Evolutionary conservation across 148 eudicot genomes (phyloP).

Genomic region (Vaccinium vitisidaea): DNA sequence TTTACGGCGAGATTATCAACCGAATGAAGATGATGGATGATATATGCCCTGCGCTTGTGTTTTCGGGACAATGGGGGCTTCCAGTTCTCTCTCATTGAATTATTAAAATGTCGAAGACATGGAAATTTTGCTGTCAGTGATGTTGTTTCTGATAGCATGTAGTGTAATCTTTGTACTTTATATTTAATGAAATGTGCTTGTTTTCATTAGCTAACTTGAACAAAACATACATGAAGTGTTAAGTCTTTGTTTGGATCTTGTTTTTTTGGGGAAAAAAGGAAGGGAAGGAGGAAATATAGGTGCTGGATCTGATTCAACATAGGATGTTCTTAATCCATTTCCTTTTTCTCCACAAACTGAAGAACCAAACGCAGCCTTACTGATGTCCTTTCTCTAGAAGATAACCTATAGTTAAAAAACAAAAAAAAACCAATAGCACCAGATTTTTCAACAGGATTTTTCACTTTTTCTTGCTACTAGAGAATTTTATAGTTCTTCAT

Average conservation of each 20-base stretch:
- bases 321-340: background rate
- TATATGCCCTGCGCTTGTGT: constrained; percentile 33
- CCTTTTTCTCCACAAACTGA: background rate
- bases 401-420: background rate
- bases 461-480: background rate
- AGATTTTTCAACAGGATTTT: background rate
- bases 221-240: background rate
- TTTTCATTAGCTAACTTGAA: background rate
- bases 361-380: background rate
- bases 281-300: background rate
- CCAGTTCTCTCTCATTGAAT: constrained; percentile 41
- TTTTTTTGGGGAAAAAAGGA: background rate
- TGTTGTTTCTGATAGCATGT: background rate
- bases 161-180: background rate
- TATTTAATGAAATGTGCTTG: background rate
- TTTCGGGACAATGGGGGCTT: constrained; percentile 50
- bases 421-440: background rate
- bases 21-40: constrained; percentile 36
- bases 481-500: background rate
- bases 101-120: constrained; percentile 20
- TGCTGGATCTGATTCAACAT: background rate
- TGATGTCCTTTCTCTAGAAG: background rate
- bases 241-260: background rate
- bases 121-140: constrained; percentile 4
- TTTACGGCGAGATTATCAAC: constrained; percentile 30